Conservation (phyloP, 176 grass and related monocot genomes). For the Coix lacrymajobi region DNA sequence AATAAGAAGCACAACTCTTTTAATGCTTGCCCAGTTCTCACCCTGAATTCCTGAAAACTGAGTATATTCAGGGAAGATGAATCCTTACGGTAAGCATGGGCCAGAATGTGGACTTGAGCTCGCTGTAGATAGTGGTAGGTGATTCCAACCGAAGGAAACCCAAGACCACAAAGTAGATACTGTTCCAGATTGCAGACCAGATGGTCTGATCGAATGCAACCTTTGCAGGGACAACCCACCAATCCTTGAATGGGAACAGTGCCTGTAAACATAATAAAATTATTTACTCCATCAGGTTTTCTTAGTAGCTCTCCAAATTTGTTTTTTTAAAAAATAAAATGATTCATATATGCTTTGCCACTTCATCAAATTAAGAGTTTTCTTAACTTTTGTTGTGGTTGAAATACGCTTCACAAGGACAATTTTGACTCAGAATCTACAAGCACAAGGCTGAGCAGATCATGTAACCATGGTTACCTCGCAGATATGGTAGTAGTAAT, state of each 20-base stretch:
- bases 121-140: constrained; percentile 58
- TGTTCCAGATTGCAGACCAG: constrained; percentile 95
- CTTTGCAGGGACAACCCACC: constrained; percentile 94
- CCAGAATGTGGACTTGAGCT: constrained; percentile 88
- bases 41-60: background rate
- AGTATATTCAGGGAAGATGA: background rate
- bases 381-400: background rate
- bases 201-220: constrained; percentile 84
- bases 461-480: constrained; percentile 35
- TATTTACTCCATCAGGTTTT: background rate
- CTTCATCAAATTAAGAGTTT: background rate
- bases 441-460: background rate
- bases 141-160: constrained; percentile 82
- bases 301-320: background rate
- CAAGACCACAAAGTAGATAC: constrained; percentile 78
- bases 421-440: background rate
- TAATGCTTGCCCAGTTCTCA: background rate
- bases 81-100: constrained; percentile 90
- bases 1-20: background rate
- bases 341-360: background rate
- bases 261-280: constrained; percentile 37
- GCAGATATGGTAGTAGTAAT: constrained; percentile 91
- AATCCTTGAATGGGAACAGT: constrained; percentile 86
- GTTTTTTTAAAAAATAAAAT: background rate
- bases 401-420: background rate